Evolutionary conservation across 768 basidiomycete species (phyloP), one percentile per base, ranked within the genome.

Genomic region (Kwoniella sp.): DNA sequence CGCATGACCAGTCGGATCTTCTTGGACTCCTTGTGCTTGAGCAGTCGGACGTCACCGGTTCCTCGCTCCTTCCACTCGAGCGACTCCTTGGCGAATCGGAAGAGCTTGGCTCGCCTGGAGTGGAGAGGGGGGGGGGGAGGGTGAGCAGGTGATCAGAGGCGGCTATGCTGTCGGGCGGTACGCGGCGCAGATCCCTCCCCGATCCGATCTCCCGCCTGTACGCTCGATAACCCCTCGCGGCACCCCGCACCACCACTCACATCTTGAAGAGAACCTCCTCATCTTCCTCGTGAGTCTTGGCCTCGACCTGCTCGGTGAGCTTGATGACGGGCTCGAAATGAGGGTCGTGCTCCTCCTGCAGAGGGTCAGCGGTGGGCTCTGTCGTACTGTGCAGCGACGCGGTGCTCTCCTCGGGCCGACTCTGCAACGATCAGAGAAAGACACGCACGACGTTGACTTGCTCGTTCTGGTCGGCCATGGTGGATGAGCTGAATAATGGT

Each of bases 11-110:
- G 82, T 58, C 95, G 83, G 69, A 93, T 81, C 77, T 92, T 96
- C 80, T 86, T 84, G 43, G 85, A 86, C 70, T 83, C 83, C 76
- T 86, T 89, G 80, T 95, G 88, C 65, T 83, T 78, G 59, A 99
- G 83, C 50, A 99, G 81, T 73, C 89, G 86, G 61, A 89, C 91
- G 74, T 93, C 90, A 39, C 93, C 93, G 14, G 92, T 98, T 33
- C 93, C 93, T 28, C 95, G 79, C 78, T 99, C 95, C 76, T 99
- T 99, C 95, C 95, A 99, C 77, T 98, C 93, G 45, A 82, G 78
- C 43, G 82, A 78, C 28, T 69, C 75, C 54, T 81, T 73, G 63
- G 86, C 86, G 78, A 98, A 99, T 71, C 95, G 84, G 82, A 98
- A 99, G 56, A 99, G 82, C 79, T 98, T 98, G 66, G 95, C 86